A percentile compares a stretch with the other conserved stretches of the same genome.
Evolutionary conservation across 129 eudicot species (phyloP).

Genomic region (Flaveria ramosissima): DNA sequence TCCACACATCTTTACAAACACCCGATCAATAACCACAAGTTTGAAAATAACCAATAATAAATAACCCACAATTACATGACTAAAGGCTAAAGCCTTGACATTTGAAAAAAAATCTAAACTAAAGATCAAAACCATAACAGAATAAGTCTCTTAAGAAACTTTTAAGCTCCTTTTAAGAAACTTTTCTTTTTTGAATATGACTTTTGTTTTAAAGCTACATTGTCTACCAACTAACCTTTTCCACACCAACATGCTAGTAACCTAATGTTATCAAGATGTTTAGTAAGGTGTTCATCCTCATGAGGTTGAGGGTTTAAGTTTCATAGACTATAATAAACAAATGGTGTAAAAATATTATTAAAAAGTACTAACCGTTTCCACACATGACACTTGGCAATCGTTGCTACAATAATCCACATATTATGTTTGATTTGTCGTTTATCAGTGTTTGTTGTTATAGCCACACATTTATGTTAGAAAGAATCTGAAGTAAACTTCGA

Average conservation of each 20-base stretch:
- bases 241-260: too few species aligned
- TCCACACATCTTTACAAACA: too few species aligned
- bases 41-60: background rate
- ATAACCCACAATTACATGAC: background rate
- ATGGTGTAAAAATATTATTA: too few species aligned
- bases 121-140: background rate
- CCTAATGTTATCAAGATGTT: too few species aligned
- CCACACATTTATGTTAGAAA: background rate
- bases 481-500: background rate
- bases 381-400: background rate
- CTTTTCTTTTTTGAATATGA: background rate
- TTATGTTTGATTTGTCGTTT: background rate
- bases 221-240: conserved; percentile 1
- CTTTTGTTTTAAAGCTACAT: background rate
- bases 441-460: background rate
- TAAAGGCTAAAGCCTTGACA: background rate
- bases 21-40: too few species aligned
- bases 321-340: too few species aligned
- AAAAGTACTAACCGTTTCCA: background rate
- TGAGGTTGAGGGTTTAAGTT: too few species aligned
- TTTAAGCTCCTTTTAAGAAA: background rate
- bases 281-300: too few species aligned
- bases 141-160: background rate
- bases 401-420: background rate
- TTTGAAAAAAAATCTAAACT: background rate